phyloP scores from a whole-genome alignment of 352 stramenopile species.

The Phytophthora palmivora region DNA sequence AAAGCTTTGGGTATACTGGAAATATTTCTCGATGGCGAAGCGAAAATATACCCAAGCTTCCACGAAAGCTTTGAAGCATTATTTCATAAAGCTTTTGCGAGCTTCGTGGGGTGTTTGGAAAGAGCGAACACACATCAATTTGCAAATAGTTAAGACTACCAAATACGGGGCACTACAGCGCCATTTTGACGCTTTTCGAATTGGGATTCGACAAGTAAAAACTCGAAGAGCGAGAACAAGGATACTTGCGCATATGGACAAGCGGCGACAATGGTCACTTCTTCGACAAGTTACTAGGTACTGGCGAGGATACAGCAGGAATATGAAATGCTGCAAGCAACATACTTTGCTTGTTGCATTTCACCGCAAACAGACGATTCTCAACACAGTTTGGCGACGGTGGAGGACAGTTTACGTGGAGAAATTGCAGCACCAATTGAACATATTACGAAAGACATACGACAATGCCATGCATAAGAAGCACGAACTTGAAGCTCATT shows the following conservation, averaged over 20 bases:
- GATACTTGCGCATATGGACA: constrained; percentile 38
- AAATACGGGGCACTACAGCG: constrained; percentile 54
- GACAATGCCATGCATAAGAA: constrained; percentile 43
- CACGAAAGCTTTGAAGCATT: constrained; percentile 81
- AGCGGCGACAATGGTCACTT: constrained; percentile 32
- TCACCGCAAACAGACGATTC: constrained; percentile 22
- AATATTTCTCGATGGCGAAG: constrained; percentile 72
- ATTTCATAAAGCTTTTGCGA: constrained; percentile 72
- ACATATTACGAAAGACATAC: constrained; percentile 15
- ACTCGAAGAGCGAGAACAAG: constrained; percentile 33
- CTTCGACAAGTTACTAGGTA: constrained; percentile 19
- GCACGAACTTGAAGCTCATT: constrained; percentile 51
- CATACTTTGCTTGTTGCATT: constrained; percentile 21
- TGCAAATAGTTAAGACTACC: constrained; percentile 47
- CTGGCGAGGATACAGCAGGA: constrained; percentile 32
- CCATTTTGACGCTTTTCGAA: constrained; percentile 62
- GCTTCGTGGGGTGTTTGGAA: constrained; percentile 64
- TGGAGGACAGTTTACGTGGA: constrained; percentile 45
- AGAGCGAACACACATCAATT: constrained; percentile 42
- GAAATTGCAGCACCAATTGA: constrained; percentile 23
- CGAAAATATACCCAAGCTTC: constrained; percentile 74
- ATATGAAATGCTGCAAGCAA: constrained; percentile 31
- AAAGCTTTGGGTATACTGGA: constrained; percentile 85
- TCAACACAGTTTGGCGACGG: constrained; percentile 45
- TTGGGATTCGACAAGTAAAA: constrained; percentile 36